Percentiles rank a stretch among this genome's conserved stretches.
These are phyloP conservation scores for Tubosaeta sp. DNA, from an alignment of 768 basidiomycete genomes.

Conservation along the genomic window DNA sequence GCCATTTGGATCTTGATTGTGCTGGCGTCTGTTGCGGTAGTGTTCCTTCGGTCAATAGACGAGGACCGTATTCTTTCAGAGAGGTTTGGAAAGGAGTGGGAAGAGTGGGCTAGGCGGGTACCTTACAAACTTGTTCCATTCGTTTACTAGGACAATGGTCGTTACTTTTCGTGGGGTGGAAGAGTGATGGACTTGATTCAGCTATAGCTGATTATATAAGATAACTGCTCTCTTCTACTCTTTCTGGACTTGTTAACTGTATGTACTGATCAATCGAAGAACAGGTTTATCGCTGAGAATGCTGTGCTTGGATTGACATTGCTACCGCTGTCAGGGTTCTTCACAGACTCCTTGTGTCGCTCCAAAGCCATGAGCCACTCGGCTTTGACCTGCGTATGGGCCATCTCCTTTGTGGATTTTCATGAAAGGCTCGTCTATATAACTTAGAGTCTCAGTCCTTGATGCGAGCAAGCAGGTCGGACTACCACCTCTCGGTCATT, in stretches of 20 bases:
- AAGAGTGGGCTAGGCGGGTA: not conserved
- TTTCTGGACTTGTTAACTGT: too few species aligned
- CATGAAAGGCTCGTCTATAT: not conserved
- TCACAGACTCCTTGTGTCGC: not conserved
- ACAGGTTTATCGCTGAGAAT: not conserved
- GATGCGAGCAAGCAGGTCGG: not conserved
- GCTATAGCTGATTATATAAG: too few species aligned
- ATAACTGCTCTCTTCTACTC: too few species aligned
- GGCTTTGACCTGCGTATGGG: slow-evolving; percentile 15
- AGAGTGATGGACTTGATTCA: not conserved
- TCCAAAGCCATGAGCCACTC: slow-evolving; percentile 19
- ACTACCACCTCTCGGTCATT: not conserved
- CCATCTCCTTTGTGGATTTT: not conserved
- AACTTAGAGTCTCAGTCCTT: not conserved
- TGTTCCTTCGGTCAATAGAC: not conserved
- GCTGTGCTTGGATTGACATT: not conserved
- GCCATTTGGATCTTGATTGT: not conserved
- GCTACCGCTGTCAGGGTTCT: not conserved
- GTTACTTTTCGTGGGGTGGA: not conserved
- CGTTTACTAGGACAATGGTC: not conserved
- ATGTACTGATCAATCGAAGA: too few species aligned
- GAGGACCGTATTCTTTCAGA: not conserved
- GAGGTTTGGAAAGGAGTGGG: not conserved
- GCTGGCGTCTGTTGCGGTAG: not conserved
- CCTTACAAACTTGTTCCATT: not conserved